Conservation (phyloP, 2,329 filamentous ascomycete species). For the Neurospora sp. region DNA sequence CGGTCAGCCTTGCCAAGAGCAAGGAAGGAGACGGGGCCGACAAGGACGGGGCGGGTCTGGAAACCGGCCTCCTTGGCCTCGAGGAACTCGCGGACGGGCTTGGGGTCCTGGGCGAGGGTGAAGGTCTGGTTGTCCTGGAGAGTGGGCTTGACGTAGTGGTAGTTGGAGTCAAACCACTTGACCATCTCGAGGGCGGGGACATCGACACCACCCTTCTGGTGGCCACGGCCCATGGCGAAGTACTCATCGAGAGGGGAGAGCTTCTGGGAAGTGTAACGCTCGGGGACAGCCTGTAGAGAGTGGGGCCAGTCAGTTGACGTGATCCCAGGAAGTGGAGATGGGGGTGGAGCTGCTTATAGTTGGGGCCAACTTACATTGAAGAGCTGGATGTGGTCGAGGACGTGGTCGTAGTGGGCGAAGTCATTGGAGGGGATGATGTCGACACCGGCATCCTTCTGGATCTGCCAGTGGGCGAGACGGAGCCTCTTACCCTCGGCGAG, state of each 20-base stretch:
- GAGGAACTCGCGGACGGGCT: constrained; percentile 87
- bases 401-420: constrained; percentile 97
- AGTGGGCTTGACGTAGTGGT: constrained; percentile 99
- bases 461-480: constrained; percentile 95
- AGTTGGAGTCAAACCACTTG: constrained; percentile 99
- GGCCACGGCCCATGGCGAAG: constrained; percentile 99
- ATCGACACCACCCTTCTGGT: constrained; percentile 90
- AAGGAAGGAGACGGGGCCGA: constrained; percentile 96
- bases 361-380: constrained; percentile 78
- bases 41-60: constrained; percentile 80
- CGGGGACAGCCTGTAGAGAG: constrained; percentile 64
- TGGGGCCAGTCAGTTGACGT: constrained; percentile 13
- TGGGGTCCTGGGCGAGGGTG: constrained; percentile 77
- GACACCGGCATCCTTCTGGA: constrained; percentile 97
- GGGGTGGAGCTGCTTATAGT: background rate
- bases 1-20: constrained; percentile 97
- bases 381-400: constrained; percentile 95
- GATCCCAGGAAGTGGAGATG: background rate
- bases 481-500: constrained; percentile 94
- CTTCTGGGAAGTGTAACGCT: constrained; percentile 85
- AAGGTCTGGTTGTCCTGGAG: constrained; percentile 95
- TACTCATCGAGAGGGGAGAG: constrained; percentile 89
- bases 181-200: constrained; percentile 97
- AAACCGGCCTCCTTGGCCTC: constrained; percentile 98
- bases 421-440: constrained; percentile 98